These are phyloP conservation scores for Phytophthora cryptogea DNA, from an alignment of 352 stramenopile genomes.

Conservation along the genomic window DNA sequence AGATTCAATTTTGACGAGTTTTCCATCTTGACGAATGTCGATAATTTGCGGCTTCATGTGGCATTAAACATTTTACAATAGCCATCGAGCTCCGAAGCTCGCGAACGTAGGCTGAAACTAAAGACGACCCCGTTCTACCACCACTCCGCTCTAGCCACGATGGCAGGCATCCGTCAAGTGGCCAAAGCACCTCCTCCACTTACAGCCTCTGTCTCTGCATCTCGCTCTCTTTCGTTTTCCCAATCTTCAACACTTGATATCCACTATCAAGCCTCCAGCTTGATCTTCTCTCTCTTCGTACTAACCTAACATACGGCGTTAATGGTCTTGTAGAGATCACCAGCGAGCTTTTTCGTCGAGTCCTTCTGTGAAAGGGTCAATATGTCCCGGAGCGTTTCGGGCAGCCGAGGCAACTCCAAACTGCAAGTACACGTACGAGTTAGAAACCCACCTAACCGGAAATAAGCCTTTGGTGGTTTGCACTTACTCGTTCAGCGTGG, in stretches of 20 bases:
- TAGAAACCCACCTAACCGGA: no score
- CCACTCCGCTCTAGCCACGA: slow-evolving; percentile 21
- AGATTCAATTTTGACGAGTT: background rate
- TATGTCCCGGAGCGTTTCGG: slow-evolving; percentile 63
- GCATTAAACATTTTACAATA: slow-evolving; percentile 43
- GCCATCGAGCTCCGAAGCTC: slow-evolving; percentile 24
- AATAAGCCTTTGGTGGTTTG: slow-evolving; percentile 5
- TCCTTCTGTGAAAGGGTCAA: slow-evolving; percentile 61
- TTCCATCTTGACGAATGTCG: slow-evolving; percentile 4
- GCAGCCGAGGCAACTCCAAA: slow-evolving; percentile 60
- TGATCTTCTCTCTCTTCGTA: slow-evolving; percentile 5
- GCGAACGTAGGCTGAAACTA: slow-evolving; percentile 29
- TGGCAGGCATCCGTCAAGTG: slow-evolving; percentile 22
- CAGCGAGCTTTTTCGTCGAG: slow-evolving; percentile 75
- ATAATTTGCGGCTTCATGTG: slow-evolving; percentile 28
- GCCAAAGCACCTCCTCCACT: slow-evolving; percentile 11
- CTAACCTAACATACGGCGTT: slow-evolving; percentile 51
- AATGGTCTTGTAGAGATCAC: slow-evolving; percentile 68
- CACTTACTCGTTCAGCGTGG: slow-evolving; percentile 51
- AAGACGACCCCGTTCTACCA: slow-evolving; percentile 29
- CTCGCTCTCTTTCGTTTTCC: slow-evolving; percentile 13
- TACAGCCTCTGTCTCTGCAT: slow-evolving; percentile 19
- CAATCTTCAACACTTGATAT: slow-evolving; percentile 24
- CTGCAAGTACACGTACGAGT: slow-evolving; percentile 23
- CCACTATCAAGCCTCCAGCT: slow-evolving; percentile 10